These are phyloP conservation scores for Mortierella sp. DNA, from an alignment of 371 early-diverging fungal species.

Conservation along the genomic window DNA sequence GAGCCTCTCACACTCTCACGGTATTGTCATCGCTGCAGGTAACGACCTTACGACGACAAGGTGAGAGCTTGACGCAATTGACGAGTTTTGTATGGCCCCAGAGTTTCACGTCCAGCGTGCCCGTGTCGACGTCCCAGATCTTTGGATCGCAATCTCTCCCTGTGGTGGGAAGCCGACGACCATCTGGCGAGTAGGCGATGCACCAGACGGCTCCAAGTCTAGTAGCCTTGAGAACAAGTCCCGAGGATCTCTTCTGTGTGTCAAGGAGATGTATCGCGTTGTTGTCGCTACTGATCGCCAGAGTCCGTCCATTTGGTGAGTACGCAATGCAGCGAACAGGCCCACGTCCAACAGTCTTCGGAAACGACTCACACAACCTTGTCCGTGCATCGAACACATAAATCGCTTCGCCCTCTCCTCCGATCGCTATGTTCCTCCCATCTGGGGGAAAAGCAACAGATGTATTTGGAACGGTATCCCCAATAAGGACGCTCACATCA, in stretches of 20 bases:
- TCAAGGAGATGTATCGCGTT: not conserved
- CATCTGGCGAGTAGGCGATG: slow-evolving; percentile 11
- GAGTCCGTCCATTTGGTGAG: not conserved
- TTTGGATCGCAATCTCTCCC: not conserved
- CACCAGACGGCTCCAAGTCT: no score
- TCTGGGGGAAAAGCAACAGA: no score
- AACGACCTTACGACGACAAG: slow-evolving; percentile 3
- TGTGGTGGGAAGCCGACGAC: not conserved
- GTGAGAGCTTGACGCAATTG: not conserved
- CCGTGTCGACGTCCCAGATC: not conserved
- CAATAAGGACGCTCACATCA: not conserved
- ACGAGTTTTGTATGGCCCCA: not conserved
- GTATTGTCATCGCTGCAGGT: slow-evolving; percentile 17
- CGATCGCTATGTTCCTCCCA: no score
- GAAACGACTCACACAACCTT: no score
- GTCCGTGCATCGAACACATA: no score
- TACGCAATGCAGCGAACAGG: not conserved
- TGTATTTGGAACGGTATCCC: no score
- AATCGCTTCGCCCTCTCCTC: no score
- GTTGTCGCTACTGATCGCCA: not conserved
- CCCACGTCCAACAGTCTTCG: no score
- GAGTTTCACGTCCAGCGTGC: not conserved
- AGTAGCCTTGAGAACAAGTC: no score
- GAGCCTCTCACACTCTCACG: slow-evolving; percentile 8
- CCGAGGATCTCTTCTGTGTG: no score